These are phyloP conservation scores for Puccinia hordei DNA, from an alignment of 1,284 basidiomycete species.

Conservation along the genomic window DNA sequence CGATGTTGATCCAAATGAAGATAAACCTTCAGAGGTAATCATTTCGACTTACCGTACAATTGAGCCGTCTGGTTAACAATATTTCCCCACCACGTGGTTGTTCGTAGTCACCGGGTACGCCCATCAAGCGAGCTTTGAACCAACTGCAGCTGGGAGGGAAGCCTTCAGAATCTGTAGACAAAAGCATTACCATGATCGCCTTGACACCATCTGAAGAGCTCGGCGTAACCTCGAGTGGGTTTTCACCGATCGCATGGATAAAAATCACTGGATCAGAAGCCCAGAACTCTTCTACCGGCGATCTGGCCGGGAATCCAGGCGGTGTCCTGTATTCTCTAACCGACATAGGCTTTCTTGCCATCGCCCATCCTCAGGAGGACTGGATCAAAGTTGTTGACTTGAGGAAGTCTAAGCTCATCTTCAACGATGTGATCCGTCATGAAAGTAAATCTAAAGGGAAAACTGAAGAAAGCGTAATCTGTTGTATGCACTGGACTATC, in stretches of 20 bases:
- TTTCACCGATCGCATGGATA: conserved; percentile 28
- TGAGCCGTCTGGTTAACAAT: neutral
- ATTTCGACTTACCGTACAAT: too few relatives aligned
- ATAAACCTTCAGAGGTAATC: conserved; percentile 2
- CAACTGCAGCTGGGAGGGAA: conserved; percentile 10
- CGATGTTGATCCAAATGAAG: neutral
- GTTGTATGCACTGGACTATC: conserved; percentile 31
- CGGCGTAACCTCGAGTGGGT: neutral
- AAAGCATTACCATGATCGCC: conserved; percentile 2
- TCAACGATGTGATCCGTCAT: conserved; percentile 26
- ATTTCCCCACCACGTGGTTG: neutral
- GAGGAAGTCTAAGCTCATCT: conserved; percentile 36
- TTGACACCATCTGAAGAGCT: neutral
- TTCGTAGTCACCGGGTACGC: neutral
- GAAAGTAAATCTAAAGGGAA: conserved; percentile 30
- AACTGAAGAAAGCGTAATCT: conserved; percentile 15
- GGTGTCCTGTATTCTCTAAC: conserved; percentile 24
- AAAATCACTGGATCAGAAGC: conserved; percentile 3
- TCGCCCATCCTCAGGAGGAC: conserved; percentile 31
- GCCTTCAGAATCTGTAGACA: neutral
- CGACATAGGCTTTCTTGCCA: conserved; percentile 44
- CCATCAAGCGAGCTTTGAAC: neutral
- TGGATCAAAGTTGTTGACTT: conserved; percentile 41
- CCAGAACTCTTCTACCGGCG: neutral
- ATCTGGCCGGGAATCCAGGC: neutral